Percentiles rank a stretch among this genome's conserved stretches.
phyloP scores from a whole-genome alignment of 768 basidiomycete genomes.

The Mrakia hoshinonis region DNA sequence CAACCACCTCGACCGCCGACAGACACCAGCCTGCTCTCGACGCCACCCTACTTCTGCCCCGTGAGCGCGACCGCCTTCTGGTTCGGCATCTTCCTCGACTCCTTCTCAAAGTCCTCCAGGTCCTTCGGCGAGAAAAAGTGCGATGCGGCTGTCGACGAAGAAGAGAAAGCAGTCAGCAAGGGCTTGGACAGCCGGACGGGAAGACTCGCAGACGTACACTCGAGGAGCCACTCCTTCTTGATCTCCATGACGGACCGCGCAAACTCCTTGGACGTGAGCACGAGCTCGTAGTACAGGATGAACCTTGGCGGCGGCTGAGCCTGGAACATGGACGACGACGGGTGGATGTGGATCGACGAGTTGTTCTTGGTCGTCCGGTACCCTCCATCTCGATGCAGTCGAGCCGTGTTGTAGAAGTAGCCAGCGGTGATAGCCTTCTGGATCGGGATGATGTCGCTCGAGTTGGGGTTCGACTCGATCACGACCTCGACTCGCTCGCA shows the following conservation, averaged over 20 bases:
- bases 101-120: constrained; percentile 28
- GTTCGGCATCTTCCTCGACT: constrained; percentile 27
- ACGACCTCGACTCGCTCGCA: constrained; percentile 97
- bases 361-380: constrained; percentile 91
- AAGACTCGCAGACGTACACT: constrained; percentile 47
- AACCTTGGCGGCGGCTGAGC: constrained; percentile 87
- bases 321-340: constrained; percentile 89
- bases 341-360: constrained; percentile 94
- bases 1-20: no score
- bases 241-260: constrained; percentile 98
- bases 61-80: constrained; percentile 25
- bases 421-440: constrained; percentile 93
- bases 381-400: constrained; percentile 89
- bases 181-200: neutral
- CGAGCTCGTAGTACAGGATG: constrained; percentile 88
- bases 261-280: constrained; percentile 95
- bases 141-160: constrained; percentile 12
- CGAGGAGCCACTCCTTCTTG: constrained; percentile 85
- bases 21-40: neutral
- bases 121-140: constrained; percentile 29
- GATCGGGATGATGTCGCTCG: constrained; percentile 81
- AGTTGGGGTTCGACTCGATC: constrained; percentile 75
- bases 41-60: neutral
- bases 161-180: neutral
- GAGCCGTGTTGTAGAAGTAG: constrained; percentile 54